Conservation (phyloP, 2,329 filamentous ascomycete species). For the Ophiosphaerella herpotricha region DNA sequence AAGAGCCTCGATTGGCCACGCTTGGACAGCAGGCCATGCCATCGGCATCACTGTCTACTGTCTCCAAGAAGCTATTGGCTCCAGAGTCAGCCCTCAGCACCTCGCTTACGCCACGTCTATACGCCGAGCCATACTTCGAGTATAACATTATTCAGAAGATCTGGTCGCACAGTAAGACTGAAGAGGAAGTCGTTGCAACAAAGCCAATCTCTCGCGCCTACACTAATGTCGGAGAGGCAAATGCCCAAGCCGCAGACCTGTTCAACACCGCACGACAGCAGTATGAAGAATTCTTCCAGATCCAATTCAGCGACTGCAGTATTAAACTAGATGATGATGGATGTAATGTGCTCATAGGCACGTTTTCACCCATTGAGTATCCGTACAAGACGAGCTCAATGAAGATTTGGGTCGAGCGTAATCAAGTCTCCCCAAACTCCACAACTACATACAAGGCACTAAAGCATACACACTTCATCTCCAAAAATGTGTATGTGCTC, state of each 20-base stretch:
- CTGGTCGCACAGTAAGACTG: constrained; percentile 10
- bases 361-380: constrained; percentile 14
- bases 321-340: constrained; percentile 15
- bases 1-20: too few relatives aligned
- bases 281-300: constrained; percentile 3
- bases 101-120: background rate
- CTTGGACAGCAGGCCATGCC: background rate
- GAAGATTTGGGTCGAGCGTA: constrained; percentile 25
- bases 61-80: too few relatives aligned
- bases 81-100: background rate
- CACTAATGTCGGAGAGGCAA: constrained; percentile 21
- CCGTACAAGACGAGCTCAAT: constrained; percentile 9
- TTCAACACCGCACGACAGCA: constrained; percentile 9
- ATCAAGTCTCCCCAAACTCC: constrained; percentile 13
- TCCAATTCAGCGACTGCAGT: constrained; percentile 7
- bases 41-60: too few relatives aligned
- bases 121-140: constrained; percentile 29
- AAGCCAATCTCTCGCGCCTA: constrained; percentile 12
- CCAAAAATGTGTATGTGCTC: constrained; percentile 26
- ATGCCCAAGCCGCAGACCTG: constrained; percentile 15
- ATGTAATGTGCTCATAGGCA: constrained; percentile 8
- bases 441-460: constrained; percentile 6
- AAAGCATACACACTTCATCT: constrained; percentile 13
- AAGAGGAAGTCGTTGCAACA: background rate
- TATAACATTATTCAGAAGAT: constrained; percentile 26